A percentile compares a stretch with the other conserved stretches of the same genome.
phyloP scores from a whole-genome alignment of 2,329 filamentous ascomycete species.

The Xylaria sp. region DNA sequence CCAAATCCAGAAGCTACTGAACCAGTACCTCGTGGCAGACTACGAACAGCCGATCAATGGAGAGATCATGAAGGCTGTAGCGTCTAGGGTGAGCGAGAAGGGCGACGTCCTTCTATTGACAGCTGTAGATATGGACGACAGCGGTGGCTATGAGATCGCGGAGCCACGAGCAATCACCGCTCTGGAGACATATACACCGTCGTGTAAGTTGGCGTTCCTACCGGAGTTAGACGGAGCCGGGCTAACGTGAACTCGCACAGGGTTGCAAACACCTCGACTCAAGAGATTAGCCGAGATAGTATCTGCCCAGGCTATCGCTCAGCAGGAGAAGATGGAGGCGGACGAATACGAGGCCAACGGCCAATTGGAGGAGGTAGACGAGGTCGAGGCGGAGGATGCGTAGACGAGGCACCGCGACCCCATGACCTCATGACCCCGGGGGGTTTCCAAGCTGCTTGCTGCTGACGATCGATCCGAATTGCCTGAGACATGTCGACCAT shows the following conservation, averaged over 20 bases:
- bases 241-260: constrained; percentile 49
- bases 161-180: constrained; percentile 95
- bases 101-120: constrained; percentile 91
- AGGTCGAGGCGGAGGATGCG: constrained; percentile 44
- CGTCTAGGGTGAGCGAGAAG: constrained; percentile 96
- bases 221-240: neutral
- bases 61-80: constrained; percentile 99
- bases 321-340: constrained; percentile 77
- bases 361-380: constrained; percentile 54
- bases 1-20: constrained; percentile 97
- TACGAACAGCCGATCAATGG: constrained; percentile 99
- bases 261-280: constrained; percentile 92
- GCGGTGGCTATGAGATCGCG: constrained; percentile 96
- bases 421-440: constrained; percentile 16
- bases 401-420: constrained; percentile 29
- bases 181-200: constrained; percentile 96
- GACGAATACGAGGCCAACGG: constrained; percentile 50
- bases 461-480: constrained; percentile 25
- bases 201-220: constrained; percentile 66
- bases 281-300: constrained; percentile 99
- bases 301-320: constrained; percentile 91
- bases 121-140: constrained; percentile 98
- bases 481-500: constrained; percentile 17
- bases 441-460: constrained; percentile 18
- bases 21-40: constrained; percentile 97